Base-by-base conservation (phyloP, 2,329 filamentous ascomycete genomes). In the Ascochyta pisi region DNA sequence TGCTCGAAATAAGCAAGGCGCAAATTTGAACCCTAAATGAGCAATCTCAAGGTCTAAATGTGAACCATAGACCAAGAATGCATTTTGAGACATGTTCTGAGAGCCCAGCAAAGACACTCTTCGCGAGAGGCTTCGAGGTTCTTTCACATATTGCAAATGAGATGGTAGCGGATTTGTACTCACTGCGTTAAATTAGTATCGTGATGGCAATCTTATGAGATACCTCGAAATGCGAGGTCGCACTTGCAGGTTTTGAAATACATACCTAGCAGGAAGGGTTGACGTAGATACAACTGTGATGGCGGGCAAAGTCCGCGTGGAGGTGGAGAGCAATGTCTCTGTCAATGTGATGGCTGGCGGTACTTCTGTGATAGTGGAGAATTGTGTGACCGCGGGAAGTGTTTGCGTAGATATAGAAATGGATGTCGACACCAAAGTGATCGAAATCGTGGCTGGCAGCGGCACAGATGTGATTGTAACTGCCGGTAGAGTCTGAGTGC, bases 241-340 rank as follows among this genome's bases (percentile, higher is more conserved):
- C 4, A 2, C 2, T 15, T 15, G 13, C 31, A n/a, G 13, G 31
- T 19, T 6, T 16, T 10, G 6, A 7, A 39, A 0, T 8, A 51
- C 49, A 13, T 33, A 51, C 49, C 49, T 13, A 39, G 49, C 34
- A 33, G 41, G 34, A 33, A 26, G 49, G 8, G 39, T 29, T 26
- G 39, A 24, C 1, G 38, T 15, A 6, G 22, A 26, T 26, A 40
- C 38, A 27, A 37, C 29, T 6, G 33, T 35, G 8, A 35, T 35
- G 33, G 33, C 33, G 2, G 33, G 33, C 15, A 35, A 16, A 10
- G 9, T 6, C 9, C 9, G 15, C 8, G 33, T 35, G 2, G 12
- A 35, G 6, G n/a, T 16, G 8, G 33, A 35, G 0, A 35, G 15
- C 15, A n/a, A 35, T 2, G n/a, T 35, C 33, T n/a, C 33, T 9